phyloP scores from a whole-genome alignment of 805 yeast genomes.

The Starmerella tilneyi region DNA sequence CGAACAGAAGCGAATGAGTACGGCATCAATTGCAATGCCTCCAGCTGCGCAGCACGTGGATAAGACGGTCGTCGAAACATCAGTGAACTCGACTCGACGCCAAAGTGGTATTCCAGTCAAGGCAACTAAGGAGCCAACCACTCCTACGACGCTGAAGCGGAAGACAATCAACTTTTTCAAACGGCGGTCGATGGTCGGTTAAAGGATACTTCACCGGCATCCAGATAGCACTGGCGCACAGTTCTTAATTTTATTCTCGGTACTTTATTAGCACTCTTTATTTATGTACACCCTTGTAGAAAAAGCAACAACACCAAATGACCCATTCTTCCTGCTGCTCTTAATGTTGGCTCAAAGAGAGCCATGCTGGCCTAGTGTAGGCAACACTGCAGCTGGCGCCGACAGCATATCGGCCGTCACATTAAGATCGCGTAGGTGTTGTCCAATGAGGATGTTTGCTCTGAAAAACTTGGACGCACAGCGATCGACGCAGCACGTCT shows the following conservation, averaged over 20 bases:
- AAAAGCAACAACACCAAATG: too few relatives aligned
- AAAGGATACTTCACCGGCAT: too few relatives aligned
- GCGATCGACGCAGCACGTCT: conserved; percentile 68
- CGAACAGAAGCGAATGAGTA: conserved; percentile 3
- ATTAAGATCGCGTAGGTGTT: conserved; percentile 22
- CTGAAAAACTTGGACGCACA: conserved; percentile 76
- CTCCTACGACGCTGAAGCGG: conserved; percentile 25
- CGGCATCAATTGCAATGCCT: neutral
- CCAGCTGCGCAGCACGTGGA: conserved; percentile 4
- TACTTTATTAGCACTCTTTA: neutral
- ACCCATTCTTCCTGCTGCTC: too few relatives aligned
- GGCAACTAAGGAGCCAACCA: conserved; percentile 20
- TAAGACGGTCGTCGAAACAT: neutral
- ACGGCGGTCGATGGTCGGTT: conserved; percentile 31
- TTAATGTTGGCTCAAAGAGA: conserved; percentile 5
- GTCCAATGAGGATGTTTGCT: conserved; percentile 40
- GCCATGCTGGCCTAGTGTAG: conserved; percentile 23
- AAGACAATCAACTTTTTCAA: conserved; percentile 33
- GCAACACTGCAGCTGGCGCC: conserved; percentile 16
- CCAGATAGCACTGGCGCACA: too few relatives aligned
- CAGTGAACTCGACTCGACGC: conserved; percentile 10
- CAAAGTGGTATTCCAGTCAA: conserved; percentile 20
- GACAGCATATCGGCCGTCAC: conserved; percentile 16
- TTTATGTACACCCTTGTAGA: neutral
- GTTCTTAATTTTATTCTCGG: neutral